Base-by-base conservation (phyloP, 805 yeast species). In the Pichia kluyveri region DNA sequence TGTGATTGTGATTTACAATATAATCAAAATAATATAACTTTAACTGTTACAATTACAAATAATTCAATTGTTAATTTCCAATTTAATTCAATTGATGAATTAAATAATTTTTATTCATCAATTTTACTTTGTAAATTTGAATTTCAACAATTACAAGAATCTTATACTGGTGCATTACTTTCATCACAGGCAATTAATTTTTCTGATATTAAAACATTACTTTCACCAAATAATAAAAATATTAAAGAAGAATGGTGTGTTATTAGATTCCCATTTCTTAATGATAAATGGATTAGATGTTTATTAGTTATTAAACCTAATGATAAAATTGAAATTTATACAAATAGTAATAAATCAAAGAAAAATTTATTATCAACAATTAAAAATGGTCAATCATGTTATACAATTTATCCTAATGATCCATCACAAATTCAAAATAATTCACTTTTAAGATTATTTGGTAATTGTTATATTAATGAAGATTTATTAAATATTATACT, bases 151-250 rank as follows among this genome's bases (percentile, higher is more conserved):
- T 66, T 82, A 46, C 80, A 76, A 56, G 83, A 80, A 61, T 73
- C 80, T 19, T 82, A 75, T 57, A 80, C 86, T 0, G 88, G 85
- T 8, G 83, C 80, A 3, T 63, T 81, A 34, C 61, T 82, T 34
- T 76, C 83, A 9, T 63, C 77, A 9, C 79, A 77, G 54, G 87
- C 83, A 1, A 68, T 79, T 4, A 60, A 67, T 45, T 68, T 82
- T 47, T 69, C 76, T 3, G 88, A 82, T 58, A 70, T 80, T 40
- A 78, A 80, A 55, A 76, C 81, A 2, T 65, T 82, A 18, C 65
- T 82, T 52, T 72, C 78, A 6, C 75, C 75, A 41, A 73, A 71
- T 51, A 70, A 77, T 51, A 63, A 69, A 44, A 73, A 67, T 54
- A 57, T 70, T 5, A 69, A 71, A 51, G 73, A 65, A 42, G 87